Evolutionary conservation across 208 protist species (phyloP).

Genomic region (Novymonas esmeraldas): DNA sequence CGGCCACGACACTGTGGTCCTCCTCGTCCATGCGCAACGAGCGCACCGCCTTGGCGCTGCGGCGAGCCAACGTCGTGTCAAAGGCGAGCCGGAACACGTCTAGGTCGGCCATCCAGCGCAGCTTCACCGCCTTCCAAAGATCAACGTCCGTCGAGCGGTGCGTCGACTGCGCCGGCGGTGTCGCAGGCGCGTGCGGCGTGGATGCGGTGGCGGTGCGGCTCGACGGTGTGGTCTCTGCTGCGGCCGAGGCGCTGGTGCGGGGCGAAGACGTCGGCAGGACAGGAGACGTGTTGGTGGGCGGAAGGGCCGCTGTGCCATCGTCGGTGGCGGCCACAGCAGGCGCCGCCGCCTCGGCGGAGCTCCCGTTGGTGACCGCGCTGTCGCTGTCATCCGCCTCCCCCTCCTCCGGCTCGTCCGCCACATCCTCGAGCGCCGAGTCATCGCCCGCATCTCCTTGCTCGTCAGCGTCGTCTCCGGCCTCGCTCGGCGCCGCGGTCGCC

Average conservation of each 20-base stretch:
- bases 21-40: slow-evolving; percentile 25
- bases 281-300: too few species aligned
- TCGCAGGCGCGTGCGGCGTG: not conserved
- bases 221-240: not conserved
- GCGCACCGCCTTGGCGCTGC: not conserved
- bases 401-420: not conserved
- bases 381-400: too few species aligned
- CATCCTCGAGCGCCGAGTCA: not conserved
- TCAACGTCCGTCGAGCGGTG: slow-evolving; percentile 8
- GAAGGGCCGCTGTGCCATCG: too few species aligned
- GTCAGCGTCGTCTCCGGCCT: too few species aligned
- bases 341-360: too few species aligned
- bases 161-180: not conserved
- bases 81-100: slow-evolving; percentile 35
- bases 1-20: slow-evolving; percentile 18
- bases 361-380: too few species aligned
- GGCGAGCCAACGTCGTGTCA: not conserved
- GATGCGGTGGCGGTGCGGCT: not conserved
- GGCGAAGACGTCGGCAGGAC: not conserved
- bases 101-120: slow-evolving; percentile 46
- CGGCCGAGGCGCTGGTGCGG: not conserved
- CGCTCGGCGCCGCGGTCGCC: too few species aligned
- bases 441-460: not conserved
- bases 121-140: slow-evolving; percentile 36
- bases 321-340: too few species aligned